These are phyloP conservation scores for Elongisporangium anandrum DNA, from an alignment of 352 stramenopile species.

Conservation along the genomic window DNA sequence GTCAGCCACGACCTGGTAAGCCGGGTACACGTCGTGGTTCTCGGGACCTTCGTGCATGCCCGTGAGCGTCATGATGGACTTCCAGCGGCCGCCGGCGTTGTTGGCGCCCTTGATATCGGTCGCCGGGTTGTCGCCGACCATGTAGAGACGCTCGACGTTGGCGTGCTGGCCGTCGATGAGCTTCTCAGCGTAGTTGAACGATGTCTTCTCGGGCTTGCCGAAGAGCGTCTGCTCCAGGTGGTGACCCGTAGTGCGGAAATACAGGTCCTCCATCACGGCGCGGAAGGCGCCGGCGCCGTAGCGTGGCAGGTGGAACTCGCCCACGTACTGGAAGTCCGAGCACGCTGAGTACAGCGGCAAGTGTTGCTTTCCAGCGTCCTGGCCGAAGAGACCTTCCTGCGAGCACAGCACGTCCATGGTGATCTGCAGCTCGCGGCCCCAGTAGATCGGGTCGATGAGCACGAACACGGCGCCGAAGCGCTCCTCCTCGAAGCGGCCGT, in stretches of 20 bases:
- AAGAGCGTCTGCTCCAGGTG: slow-evolving; percentile 70
- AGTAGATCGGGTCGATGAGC: slow-evolving; percentile 77
- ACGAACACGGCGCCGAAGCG: slow-evolving; percentile 66
- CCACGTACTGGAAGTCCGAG: slow-evolving; percentile 87
- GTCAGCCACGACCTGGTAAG: slow-evolving; percentile 72
- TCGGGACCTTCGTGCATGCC: slow-evolving; percentile 71
- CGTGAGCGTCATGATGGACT: slow-evolving; percentile 79
- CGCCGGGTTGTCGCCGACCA: slow-evolving; percentile 82
- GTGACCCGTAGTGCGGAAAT: slow-evolving; percentile 75
- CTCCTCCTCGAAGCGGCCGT: slow-evolving; percentile 48
- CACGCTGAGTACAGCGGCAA: slow-evolving; percentile 82
- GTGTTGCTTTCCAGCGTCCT: slow-evolving; percentile 41
- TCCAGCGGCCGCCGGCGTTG: slow-evolving; percentile 65
- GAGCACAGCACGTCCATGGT: slow-evolving; percentile 72
- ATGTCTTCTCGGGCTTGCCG: slow-evolving; percentile 75
- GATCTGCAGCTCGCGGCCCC: slow-evolving; percentile 70
- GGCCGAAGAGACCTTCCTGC: slow-evolving; percentile 45
- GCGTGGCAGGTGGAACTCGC: slow-evolving; percentile 77
- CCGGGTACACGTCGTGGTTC: slow-evolving; percentile 60
- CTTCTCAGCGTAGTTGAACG: slow-evolving; percentile 70
- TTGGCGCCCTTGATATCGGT: slow-evolving; percentile 84
- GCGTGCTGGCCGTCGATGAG: slow-evolving; percentile 69
- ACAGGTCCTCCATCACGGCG: slow-evolving; percentile 55
- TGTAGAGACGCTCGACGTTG: slow-evolving; percentile 75
- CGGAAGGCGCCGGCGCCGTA: slow-evolving; percentile 81